Evolutionary conservation across 805 yeast genomes (phyloP), one percentile per base, ranked within the genome.

Genomic region (Ogataea salicorniae): DNA sequence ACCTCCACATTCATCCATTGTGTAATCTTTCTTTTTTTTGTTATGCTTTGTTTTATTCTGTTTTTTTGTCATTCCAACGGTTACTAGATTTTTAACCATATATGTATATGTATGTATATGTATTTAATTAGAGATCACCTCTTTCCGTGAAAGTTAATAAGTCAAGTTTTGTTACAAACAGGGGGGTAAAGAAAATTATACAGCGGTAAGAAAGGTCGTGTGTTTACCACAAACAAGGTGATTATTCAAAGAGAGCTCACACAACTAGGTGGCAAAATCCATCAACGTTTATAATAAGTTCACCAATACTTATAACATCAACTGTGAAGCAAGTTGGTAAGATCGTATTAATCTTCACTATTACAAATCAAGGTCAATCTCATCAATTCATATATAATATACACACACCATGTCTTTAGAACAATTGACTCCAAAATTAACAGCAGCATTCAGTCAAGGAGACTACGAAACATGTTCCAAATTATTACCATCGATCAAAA

Each of bases 401-500:
- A 13, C 18, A 39, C 17, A 13, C 29, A 16, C 39, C 20, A 78
- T 76, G 81, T 78, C 91, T 1, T 71, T 89, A 47, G 84, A 84
- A 57, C 76, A 78, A 52, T 72, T 87, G 46, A 84, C 95, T 1
- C 77, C 79, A 41, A 83, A 86, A 55, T 73, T 91, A 50, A 81
- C 87, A 41, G 67, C 71, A 39, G 74, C 83, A 22, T 92, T 83
- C 59, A 82, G 81, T 34, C 59, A 74, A 14, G 80, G 77, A 37
- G 76, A 88, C 41, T 87, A 83, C 64, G 72, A 62, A 0, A 71
- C 76, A 34, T 87, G 95, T 51, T 76, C 77, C 42, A 64, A 70
- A 46, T 58, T 88, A 26, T 73, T 91, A 37, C 83, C 88, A 1
- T 77, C 84, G 18, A 78, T 92, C 63, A 89, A 90, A 58, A 68